A percentile compares a stretch with the other conserved stretches of the same genome.
Evolutionary conservation across 495 filamentous ascomycete species (phyloP).

Genomic region (Cercophora samala): DNA sequence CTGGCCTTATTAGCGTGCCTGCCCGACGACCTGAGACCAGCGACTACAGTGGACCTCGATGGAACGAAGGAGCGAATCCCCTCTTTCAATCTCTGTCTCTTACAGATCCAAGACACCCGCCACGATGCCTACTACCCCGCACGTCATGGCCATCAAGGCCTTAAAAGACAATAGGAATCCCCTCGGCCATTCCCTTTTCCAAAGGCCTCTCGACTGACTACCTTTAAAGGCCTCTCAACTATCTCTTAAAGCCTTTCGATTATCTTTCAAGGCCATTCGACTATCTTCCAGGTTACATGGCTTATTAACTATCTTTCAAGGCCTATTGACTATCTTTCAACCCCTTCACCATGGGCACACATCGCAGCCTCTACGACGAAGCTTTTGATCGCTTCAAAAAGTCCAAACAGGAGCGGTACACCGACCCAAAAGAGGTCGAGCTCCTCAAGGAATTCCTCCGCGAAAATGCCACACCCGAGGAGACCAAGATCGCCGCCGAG

Average conservation of each 20-base stretch:
- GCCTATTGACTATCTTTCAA: not conserved
- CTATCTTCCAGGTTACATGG: too few relatives aligned
- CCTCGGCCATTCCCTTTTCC: too few relatives aligned
- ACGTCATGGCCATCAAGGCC: too few relatives aligned
- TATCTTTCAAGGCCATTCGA: too few relatives aligned
- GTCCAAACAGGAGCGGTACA: slow-evolving; percentile 12
- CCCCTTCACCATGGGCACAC: too few relatives aligned
- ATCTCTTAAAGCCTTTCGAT: too few relatives aligned
- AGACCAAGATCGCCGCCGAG: slow-evolving; percentile 25
- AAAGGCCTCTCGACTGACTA: too few relatives aligned
- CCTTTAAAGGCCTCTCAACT: too few relatives aligned
- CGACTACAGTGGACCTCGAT: not conserved
- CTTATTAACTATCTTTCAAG: too few relatives aligned
- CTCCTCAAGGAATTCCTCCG: slow-evolving; percentile 24
- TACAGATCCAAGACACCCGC: not conserved
- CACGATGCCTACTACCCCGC: not conserved
- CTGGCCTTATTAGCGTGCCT: not conserved
- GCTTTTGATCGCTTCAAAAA: slow-evolving; percentile 24
- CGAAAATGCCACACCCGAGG: slow-evolving; percentile 18
- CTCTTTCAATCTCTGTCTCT: not conserved
- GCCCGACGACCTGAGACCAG: not conserved
- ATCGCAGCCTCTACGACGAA: slow-evolving; percentile 24
- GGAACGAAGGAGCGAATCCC: not conserved
- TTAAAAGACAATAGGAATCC: too few relatives aligned
- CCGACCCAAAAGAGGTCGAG: slow-evolving; percentile 20